Evolutionary conservation across 2,329 filamentous ascomycete species (phyloP).

Genomic region (Cylindrodendrum hubeiense): DNA sequence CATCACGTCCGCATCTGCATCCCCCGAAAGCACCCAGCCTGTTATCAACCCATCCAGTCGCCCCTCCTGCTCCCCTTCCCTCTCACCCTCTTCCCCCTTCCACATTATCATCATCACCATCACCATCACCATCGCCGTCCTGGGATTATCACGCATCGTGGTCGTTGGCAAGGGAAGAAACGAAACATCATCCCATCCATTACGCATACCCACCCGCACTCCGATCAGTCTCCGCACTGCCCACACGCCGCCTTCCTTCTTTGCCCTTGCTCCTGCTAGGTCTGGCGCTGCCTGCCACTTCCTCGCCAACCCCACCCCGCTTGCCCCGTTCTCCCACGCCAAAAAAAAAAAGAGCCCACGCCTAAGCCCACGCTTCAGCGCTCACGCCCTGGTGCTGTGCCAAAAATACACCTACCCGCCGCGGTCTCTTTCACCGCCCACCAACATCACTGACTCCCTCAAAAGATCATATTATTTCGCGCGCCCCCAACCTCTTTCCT

Average conservation of each 20-base stretch:
- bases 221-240: conserved; percentile 28
- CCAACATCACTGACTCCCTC: conserved; percentile 43
- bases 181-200: conserved; percentile 27
- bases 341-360: conserved; percentile 26
- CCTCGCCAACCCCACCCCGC: conserved; percentile 28
- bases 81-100: conserved; percentile 2
- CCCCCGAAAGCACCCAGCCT: conserved; percentile 11
- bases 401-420: conserved; percentile 28
- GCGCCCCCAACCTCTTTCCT: conserved; percentile 43
- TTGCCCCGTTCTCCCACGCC: conserved; percentile 26
- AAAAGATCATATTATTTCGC: conserved; percentile 45
- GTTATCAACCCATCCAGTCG: conserved; percentile 24
- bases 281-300: conserved; percentile 27
- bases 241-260: conserved; percentile 24
- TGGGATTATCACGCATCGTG: conserved; percentile 4
- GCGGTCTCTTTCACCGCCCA: conserved; percentile 39
- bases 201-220: conserved; percentile 23
- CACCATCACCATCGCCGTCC: not conserved
- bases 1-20: conserved; percentile 33
- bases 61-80: conserved; percentile 14
- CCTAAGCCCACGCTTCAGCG: conserved; percentile 19
- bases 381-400: conserved; percentile 24
- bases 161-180: conserved; percentile 23
- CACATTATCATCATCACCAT: conserved; percentile 1
- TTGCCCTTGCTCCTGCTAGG: conserved; percentile 24